Evolutionary conservation across 2,329 filamentous ascomycete species (phyloP).

Genomic region (Arthrobotrys iridis): DNA sequence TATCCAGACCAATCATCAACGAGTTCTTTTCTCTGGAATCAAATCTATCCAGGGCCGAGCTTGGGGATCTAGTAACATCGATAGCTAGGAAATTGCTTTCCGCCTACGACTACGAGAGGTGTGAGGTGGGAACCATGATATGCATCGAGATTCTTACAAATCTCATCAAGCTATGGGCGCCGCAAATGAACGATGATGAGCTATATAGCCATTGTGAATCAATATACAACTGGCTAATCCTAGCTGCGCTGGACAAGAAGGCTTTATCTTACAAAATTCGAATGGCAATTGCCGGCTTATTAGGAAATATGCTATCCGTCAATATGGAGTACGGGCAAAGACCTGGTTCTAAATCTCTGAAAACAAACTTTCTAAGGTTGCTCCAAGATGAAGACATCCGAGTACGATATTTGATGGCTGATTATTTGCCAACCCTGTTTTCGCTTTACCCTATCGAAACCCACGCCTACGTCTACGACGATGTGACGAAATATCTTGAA

Average conservation of each 20-base stretch:
- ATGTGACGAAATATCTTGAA: slow-evolving; percentile 83
- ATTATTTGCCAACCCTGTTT: slow-evolving; percentile 78
- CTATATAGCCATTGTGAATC: slow-evolving; percentile 76
- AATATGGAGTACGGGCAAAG: slow-evolving; percentile 74
- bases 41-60: slow-evolving; percentile 60
- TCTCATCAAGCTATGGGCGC: slow-evolving; percentile 72
- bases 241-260: slow-evolving; percentile 72
- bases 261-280: slow-evolving; percentile 76
- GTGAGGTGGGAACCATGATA: slow-evolving; percentile 75
- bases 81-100: slow-evolving; percentile 65
- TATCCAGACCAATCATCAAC: slow-evolving; percentile 55
- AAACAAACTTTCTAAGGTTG: slow-evolving; percentile 79
- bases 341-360: slow-evolving; percentile 66
- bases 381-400: slow-evolving; percentile 73
- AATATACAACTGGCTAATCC: slow-evolving; percentile 81
- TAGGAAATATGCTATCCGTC: slow-evolving; percentile 75
- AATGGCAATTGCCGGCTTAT: slow-evolving; percentile 72
- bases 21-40: slow-evolving; percentile 56
- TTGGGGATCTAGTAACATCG: slow-evolving; percentile 64
- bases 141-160: slow-evolving; percentile 75
- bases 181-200: slow-evolving; percentile 67
- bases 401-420: slow-evolving; percentile 80
- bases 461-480: slow-evolving; percentile 84
- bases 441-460: slow-evolving; percentile 80
- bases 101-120: slow-evolving; percentile 73